phyloP scores from a whole-genome alignment of 2,329 filamentous ascomycete genomes.

The Metarhizium rileyi region DNA sequence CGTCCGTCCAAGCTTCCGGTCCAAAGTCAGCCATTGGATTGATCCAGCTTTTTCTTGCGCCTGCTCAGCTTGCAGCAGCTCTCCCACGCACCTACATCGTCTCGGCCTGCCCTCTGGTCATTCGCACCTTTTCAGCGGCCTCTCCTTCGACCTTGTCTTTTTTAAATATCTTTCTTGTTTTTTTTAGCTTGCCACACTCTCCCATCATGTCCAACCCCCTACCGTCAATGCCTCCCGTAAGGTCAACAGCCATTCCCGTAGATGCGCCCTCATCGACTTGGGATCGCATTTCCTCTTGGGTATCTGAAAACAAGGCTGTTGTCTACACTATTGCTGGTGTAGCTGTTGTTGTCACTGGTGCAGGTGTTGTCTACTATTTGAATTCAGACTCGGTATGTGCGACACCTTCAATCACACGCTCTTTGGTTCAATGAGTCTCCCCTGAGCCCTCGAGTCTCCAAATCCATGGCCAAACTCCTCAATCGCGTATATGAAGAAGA shows the following conservation, averaged over 20 bases:
- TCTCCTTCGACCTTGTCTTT: conserved; percentile 16
- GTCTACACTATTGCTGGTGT: conserved; percentile 96
- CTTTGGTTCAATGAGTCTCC: neutral
- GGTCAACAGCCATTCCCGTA: conserved; percentile 36
- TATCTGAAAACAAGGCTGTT: conserved; percentile 86
- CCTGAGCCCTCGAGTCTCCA: neutral
- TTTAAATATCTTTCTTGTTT: conserved; percentile 12
- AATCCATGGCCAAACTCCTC: neutral
- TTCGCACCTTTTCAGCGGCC: conserved; percentile 14
- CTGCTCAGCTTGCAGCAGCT: conserved; percentile 14
- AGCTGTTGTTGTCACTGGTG: conserved; percentile 81
- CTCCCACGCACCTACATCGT: conserved; percentile 10
- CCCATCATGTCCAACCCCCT: conserved; percentile 34
- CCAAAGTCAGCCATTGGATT: neutral
- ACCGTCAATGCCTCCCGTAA: conserved; percentile 37
- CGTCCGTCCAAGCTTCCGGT: neutral
- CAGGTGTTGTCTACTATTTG: conserved; percentile 89
- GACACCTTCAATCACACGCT: neutral
- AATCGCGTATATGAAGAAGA: neutral
- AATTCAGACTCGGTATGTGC: conserved; percentile 45
- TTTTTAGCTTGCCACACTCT: conserved; percentile 12
- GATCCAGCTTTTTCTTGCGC: conserved; percentile 15
- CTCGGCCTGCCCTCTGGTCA: conserved; percentile 9
- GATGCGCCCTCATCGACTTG: conserved; percentile 61
- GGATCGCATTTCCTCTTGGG: conserved; percentile 87